Percentiles rank a stretch among this genome's conserved stretches.
Conservation (phyloP, 441 rosid species). For the Hura crepitans region DNA sequence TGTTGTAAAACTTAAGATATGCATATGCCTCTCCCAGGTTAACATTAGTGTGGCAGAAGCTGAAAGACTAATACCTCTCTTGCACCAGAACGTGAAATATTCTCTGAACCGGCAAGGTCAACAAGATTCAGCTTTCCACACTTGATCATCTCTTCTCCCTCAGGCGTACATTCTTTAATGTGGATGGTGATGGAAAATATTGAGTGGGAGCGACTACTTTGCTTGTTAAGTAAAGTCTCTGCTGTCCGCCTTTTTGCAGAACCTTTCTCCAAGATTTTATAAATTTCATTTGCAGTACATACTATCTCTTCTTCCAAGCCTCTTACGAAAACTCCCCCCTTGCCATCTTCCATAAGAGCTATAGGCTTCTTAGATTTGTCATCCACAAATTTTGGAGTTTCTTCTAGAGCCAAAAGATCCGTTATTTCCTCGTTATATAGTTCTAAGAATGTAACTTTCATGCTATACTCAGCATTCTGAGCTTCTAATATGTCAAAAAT, state of each 20-base stretch:
- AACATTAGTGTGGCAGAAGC: neutral
- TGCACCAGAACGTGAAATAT: constrained; percentile 97
- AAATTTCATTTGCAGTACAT: constrained; percentile 90
- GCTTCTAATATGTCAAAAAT: constrained; percentile 90
- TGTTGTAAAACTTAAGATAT: neutral
- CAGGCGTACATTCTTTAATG: constrained; percentile 93
- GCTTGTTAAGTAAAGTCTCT: constrained; percentile 97
- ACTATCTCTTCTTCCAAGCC: constrained; percentile 98
- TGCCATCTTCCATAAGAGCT: constrained; percentile 99
- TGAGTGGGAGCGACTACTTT: constrained; percentile 99
- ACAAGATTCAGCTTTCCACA: constrained; percentile 97
- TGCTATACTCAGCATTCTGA: constrained; percentile 87
- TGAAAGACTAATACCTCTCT: constrained; percentile 59
- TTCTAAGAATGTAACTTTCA: constrained; percentile 98
- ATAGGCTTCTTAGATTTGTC: constrained; percentile 94
- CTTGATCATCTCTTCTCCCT: constrained; percentile 96
- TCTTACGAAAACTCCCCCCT: constrained; percentile 95
- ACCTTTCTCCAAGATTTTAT: constrained; percentile 95
- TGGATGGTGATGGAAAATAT: constrained; percentile 97
- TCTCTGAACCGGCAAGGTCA: constrained; percentile 99
- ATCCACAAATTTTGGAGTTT: constrained; percentile 67
- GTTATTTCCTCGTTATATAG: constrained; percentile 95
- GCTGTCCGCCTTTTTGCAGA: constrained; percentile 98
- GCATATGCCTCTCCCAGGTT: constrained; percentile 3
- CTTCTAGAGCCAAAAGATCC: constrained; percentile 93